Evolutionary conservation across 2,329 filamentous ascomycete genomes (phyloP).

Genomic region (Tolypocladium tundrense): DNA sequence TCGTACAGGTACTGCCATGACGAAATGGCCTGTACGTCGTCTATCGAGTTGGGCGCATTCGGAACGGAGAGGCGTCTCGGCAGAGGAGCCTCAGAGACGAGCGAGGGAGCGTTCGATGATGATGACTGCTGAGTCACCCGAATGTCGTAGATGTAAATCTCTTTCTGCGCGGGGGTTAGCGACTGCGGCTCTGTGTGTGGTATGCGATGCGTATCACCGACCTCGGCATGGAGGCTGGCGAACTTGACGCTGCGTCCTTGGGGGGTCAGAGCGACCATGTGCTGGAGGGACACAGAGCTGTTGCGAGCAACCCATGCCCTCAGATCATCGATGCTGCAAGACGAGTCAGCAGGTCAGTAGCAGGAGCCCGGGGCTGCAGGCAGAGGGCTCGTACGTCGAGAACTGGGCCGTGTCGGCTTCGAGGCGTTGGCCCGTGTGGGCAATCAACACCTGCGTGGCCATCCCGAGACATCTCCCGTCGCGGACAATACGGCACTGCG

Average conservation of each 20-base stretch:
- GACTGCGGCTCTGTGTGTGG: not conserved
- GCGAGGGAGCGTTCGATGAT: conserved; percentile 29
- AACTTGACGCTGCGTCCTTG: conserved; percentile 77
- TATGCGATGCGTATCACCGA: conserved; percentile 25
- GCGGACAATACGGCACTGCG: conserved; percentile 15
- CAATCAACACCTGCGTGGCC: conserved; percentile 84
- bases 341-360: not conserved
- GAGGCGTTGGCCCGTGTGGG: conserved; percentile 84
- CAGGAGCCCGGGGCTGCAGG: conserved; percentile 2
- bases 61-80: conserved; percentile 48
- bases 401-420: conserved; percentile 67
- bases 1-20: conserved; percentile 87
- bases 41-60: conserved; percentile 70
- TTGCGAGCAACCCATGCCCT: conserved; percentile 69
- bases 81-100: conserved; percentile 37
- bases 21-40: conserved; percentile 66
- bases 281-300: conserved; percentile 61
- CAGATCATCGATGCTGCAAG: conserved; percentile 66
- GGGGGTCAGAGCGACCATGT: conserved; percentile 79
- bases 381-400: conserved; percentile 47
- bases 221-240: conserved; percentile 72
- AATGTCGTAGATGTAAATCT: conserved; percentile 89
- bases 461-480: conserved; percentile 52
- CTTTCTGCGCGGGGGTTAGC: conserved; percentile 44
- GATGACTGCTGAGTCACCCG: conserved; percentile 54